Conservation (phyloP, 345 rosid genomes). For the Populus alba region DNA sequence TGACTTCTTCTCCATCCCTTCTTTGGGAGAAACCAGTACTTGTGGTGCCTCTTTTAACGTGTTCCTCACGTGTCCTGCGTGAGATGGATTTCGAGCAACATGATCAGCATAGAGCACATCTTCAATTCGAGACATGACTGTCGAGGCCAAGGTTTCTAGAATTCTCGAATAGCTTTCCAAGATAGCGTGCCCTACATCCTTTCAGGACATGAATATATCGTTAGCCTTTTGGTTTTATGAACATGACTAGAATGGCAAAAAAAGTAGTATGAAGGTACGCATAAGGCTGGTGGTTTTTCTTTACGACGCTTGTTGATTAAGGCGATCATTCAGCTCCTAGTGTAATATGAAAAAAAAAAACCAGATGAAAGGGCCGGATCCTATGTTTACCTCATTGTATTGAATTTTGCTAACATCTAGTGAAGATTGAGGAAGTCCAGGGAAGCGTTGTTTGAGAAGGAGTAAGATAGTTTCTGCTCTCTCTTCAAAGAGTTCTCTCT, state of each 20-base stretch:
- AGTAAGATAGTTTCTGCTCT: slow-evolving; percentile 83
- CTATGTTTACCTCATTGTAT: slow-evolving; percentile 50
- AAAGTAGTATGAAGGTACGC: too few species aligned
- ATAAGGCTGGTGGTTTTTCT: background rate
- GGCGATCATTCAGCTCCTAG: background rate
- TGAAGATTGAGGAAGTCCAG: slow-evolving; percentile 75
- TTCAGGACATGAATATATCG: slow-evolving; percentile 13
- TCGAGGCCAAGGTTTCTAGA: slow-evolving; percentile 78
- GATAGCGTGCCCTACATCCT: slow-evolving; percentile 86
- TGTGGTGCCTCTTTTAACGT: slow-evolving; percentile 14
- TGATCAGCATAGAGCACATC: slow-evolving; percentile 72
- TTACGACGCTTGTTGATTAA: background rate
- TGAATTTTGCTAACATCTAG: slow-evolving; percentile 92
- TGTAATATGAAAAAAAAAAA: background rate
- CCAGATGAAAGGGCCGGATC: background rate
- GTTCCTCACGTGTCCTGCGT: slow-evolving; percentile 36
- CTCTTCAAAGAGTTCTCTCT: slow-evolving; percentile 86
- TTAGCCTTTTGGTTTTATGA: background rate
- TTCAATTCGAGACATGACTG: slow-evolving; percentile 71
- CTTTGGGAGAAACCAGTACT: background rate
- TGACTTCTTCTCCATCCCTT: slow-evolving; percentile 7
- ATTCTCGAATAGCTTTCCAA: slow-evolving; percentile 86
- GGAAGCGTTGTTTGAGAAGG: slow-evolving; percentile 68
- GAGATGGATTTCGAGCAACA: slow-evolving; percentile 50
- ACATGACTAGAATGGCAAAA: background rate